These are phyloP conservation scores for Musa itinerans DNA, from an alignment of 176 grass and related monocot species.

Conservation along the genomic window DNA sequence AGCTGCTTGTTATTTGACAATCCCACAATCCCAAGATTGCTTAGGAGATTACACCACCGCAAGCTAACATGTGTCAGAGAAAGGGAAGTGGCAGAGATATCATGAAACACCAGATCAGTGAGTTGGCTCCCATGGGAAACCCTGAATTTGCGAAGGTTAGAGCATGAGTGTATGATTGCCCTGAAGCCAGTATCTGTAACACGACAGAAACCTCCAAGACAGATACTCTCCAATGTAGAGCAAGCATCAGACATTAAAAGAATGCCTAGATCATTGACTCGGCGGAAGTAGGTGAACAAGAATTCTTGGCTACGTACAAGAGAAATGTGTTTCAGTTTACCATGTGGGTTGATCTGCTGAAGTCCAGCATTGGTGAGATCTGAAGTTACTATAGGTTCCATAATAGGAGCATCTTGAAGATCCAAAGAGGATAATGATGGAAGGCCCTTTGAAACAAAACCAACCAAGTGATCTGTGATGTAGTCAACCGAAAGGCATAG, in stretches of 20 bases:
- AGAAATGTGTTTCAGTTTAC: conserved; percentile 83
- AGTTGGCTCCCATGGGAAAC: conserved; percentile 71
- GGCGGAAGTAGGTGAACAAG: conserved; percentile 62
- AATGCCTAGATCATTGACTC: conserved; percentile 85
- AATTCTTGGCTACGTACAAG: conserved; percentile 87
- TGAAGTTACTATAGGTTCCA: conserved; percentile 54
- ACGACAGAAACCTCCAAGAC: conserved; percentile 78
- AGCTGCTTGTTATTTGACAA: conserved; percentile 91
- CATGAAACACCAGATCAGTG: conserved; percentile 97
- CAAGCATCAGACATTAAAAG: conserved; percentile 76
- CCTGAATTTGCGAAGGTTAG: conserved; percentile 73
- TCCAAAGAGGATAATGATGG: conserved; percentile 66
- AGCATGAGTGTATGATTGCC: conserved; percentile 78
- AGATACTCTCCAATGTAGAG: conserved; percentile 78
- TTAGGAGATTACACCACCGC: conserved; percentile 79
- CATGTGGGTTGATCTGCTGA: conserved; percentile 67
- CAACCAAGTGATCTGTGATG: conserved; percentile 76
- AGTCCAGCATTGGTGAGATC: conserved; percentile 93
- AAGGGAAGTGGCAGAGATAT: conserved; percentile 89
- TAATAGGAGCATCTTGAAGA: conserved; percentile 77
- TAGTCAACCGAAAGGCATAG: conserved; percentile 77
- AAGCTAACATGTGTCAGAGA: conserved; percentile 92
- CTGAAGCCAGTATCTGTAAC: conserved; percentile 92
- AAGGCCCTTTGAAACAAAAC: conserved; percentile 60
- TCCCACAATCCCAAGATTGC: conserved; percentile 59